phyloP scores from a whole-genome alignment of 805 yeast species.

The Metschnikowia cubensis region DNA sequence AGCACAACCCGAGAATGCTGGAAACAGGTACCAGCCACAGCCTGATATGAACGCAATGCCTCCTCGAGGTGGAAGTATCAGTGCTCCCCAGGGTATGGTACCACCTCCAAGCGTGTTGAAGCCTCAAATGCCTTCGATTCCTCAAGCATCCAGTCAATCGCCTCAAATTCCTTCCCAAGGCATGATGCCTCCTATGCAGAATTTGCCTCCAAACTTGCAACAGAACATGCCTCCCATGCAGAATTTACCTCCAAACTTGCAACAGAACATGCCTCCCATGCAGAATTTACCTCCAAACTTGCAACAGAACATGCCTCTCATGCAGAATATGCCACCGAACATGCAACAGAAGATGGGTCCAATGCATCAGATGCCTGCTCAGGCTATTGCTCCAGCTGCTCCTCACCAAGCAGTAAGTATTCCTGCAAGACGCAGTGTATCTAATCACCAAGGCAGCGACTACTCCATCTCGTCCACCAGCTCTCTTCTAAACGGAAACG shows the following conservation, averaged over 20 bases:
- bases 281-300: no score
- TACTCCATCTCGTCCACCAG: not conserved
- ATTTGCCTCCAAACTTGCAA: not conserved
- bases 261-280: not conserved
- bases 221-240: constrained; percentile 1
- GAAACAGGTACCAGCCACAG: constrained; percentile 12
- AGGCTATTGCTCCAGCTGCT: not conserved
- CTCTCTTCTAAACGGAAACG: not conserved
- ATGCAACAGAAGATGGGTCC: not conserved
- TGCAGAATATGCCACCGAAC: not conserved
- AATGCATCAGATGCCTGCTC: not conserved
- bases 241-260: not conserved
- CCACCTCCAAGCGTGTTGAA: constrained; percentile 1
- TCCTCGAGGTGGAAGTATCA: not conserved
- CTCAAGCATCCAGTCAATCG: not conserved
- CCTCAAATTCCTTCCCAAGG: not conserved
- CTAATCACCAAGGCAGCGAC: not conserved
- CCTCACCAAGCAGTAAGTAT: not conserved
- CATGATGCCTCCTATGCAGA: not conserved
- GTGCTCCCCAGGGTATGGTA: not conserved
- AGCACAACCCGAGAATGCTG: not conserved
- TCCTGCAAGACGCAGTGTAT: not conserved
- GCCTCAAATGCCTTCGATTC: not conserved
- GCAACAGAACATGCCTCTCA: not conserved
- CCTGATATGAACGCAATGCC: constrained; percentile 3